These are phyloP conservation scores for Fusarium continuum DNA, from an alignment of 2,329 filamentous ascomycete genomes.

Conservation along the genomic window DNA sequence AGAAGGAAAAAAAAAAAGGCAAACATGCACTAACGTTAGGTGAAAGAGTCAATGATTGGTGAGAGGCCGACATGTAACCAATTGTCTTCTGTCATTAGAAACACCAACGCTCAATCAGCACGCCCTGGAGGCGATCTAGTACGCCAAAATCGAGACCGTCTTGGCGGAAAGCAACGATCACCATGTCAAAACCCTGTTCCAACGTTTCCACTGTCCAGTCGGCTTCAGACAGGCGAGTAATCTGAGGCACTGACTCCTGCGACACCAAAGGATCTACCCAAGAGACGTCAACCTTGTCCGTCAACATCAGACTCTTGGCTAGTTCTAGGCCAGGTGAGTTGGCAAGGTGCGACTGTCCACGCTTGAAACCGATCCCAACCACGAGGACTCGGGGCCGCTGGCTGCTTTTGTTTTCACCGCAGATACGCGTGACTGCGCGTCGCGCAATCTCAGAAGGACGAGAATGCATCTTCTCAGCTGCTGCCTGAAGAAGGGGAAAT, in stretches of 20 bases:
- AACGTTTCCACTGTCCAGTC: slow-evolving; percentile 52
- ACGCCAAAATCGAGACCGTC: slow-evolving; percentile 53
- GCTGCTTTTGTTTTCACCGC: slow-evolving; percentile 3
- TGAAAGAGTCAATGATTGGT: no score
- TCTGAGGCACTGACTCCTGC: slow-evolving; percentile 53
- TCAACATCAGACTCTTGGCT: slow-evolving; percentile 49
- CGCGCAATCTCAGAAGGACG: slow-evolving; percentile 54
- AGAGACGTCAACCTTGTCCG: slow-evolving; percentile 51
- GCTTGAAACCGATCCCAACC: slow-evolving; percentile 61
- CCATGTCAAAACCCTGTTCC: slow-evolving; percentile 51
- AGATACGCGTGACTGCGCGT: slow-evolving; percentile 48
- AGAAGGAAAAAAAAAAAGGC: not conserved
- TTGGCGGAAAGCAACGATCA: slow-evolving; percentile 57
- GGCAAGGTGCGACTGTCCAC: slow-evolving; percentile 57
- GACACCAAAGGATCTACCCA: slow-evolving; percentile 57
- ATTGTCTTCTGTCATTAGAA: slow-evolving; percentile 5
- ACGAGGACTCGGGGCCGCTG: slow-evolving; percentile 51
- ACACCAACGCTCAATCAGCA: slow-evolving; percentile 54
- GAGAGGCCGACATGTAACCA: no score
- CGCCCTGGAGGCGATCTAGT: slow-evolving; percentile 47
- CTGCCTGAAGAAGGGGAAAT: slow-evolving; percentile 57
- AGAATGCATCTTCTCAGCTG: slow-evolving; percentile 55
- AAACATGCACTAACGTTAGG: no score
- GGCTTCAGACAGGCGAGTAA: slow-evolving; percentile 49
- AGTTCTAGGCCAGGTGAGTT: slow-evolving; percentile 59